Conservation (phyloP, 306 rosid species). For the Cicer chorassanicum region DNA sequence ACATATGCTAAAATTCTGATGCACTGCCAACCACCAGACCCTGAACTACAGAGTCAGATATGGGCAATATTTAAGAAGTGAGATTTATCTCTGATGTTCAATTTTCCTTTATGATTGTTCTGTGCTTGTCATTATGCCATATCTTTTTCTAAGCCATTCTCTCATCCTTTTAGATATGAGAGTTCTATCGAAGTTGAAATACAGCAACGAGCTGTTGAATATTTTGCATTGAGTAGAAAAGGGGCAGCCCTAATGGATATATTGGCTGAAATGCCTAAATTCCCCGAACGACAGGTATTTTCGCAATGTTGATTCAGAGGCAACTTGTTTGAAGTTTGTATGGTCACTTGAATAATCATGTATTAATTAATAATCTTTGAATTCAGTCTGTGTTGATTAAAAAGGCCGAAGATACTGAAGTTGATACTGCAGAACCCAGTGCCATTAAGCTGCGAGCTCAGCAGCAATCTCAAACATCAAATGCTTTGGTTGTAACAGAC, state of each 20-base stretch:
- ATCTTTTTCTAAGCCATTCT: conserved; percentile 47
- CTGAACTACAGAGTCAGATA: conserved; percentile 92
- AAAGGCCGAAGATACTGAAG: conserved; percentile 93
- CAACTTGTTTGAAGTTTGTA: conserved; percentile 38
- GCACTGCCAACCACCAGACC: conserved; percentile 97
- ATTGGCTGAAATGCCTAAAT: conserved; percentile 98
- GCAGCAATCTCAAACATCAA: conserved; percentile 80
- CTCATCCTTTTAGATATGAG: conserved; percentile 70
- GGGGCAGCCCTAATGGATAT: conserved; percentile 86
- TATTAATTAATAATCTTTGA: conserved; percentile 39
- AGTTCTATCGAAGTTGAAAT: conserved; percentile 99
- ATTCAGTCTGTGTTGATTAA: conserved; percentile 90
- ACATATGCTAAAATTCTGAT: conserved; percentile 97
- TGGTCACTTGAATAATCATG: conserved; percentile 38
- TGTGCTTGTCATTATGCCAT: conserved; percentile 24
- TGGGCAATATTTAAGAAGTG: conserved; percentile 95
- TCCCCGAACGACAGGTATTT: conserved; percentile 95
- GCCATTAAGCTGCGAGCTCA: conserved; percentile 85
- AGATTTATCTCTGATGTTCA: conserved; percentile 49
- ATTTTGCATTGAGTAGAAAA: conserved; percentile 89
- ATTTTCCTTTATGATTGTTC: conserved; percentile 31
- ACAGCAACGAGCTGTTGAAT: conserved; percentile 98
- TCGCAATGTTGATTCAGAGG: conserved; percentile 39
- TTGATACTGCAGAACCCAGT: conserved; percentile 96
- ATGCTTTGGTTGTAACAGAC: conserved; percentile 91